Evolutionary conservation across 2,329 filamentous ascomycete species (phyloP), one percentile per base, ranked within the genome.

Genomic region (Mycosphaerella arachidis): DNA sequence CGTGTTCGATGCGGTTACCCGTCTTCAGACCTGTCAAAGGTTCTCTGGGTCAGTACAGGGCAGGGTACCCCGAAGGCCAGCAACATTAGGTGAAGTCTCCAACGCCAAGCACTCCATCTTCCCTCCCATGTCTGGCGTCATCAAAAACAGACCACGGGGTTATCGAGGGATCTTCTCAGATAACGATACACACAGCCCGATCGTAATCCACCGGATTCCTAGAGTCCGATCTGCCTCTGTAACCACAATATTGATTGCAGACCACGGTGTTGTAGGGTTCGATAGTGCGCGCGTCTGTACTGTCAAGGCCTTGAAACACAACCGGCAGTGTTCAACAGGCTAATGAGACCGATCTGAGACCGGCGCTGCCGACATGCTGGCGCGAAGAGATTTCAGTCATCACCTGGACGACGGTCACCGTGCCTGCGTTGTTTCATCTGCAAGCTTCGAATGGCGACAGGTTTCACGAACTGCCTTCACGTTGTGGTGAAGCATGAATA

Each of bases 261-360:
- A 24, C 24, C 24, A 24, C 24, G 24, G 24, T 24, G 24, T 24
- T 24, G 24, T 24, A 24, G n/a, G n/a, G n/a, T n/a, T n/a, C n/a
- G n/a, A n/a, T n/a, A n/a, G n/a, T 24, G 24, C 24, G 24, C 24
- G 24, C 24, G 24, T 2, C 24, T 24, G 24, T 24, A 24, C 24
- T 24, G 24, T 24, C 24, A 24, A 24, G 24, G 24, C 24, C 24
- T 24, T 3, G 24, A 24, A 24, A 24, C 24, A 24, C 24, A 24
- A 24, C 3, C 24, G 24, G 24, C 3, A 24, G 24, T 24, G 24
- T 24, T 24, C 24, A 24, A 24, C 24, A 24, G 24, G 24, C 24
- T 30, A 6, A 53, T 46, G 56, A 53, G 45, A 53, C 56, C 48
- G 48, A 58, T 58, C 56, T 58, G 56, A 58, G 53, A 58, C 56